Evolutionary conservation across 2,329 filamentous ascomycete genomes (phyloP), one percentile per base, ranked within the genome.

Genomic region (Ophiostoma piceae): DNA sequence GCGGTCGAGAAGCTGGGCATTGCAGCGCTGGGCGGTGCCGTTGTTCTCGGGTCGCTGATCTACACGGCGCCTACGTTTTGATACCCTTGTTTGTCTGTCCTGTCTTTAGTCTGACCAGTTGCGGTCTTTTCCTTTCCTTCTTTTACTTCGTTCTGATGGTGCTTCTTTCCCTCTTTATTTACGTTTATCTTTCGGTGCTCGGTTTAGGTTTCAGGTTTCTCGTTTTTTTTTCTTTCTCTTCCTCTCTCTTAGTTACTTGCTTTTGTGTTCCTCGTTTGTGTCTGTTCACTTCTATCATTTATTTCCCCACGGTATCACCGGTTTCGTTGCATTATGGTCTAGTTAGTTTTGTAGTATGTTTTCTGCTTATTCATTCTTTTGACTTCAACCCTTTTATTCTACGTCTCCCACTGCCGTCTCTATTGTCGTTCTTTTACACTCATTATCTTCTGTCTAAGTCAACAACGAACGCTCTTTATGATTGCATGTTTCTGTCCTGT

Each of bases 61-160:
- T 79, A 78, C 71, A 80, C 79, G 9, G 79, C 79, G 0, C 79
- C 79, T 0, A 75, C 76, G 3, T 77, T 80, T 57, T 74, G 51
- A 65, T 57, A 39, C 62, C 57, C 60, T 11, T 22, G 19, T 66
- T n/a, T 54, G 26, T 65, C 43, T 64, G 2, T 51, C 11, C 29
- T 35, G 3, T 51, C 35, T 11, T 9, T 47, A 51, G 8, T 54
- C 12, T 51, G 14, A 8, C 14, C 14, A 26, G 4, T 62, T 66
- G 14, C 9, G 32, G 9, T 3, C 37, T 62, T 37, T 43, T 39
- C 6, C 22, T 68, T 29, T 35, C 43, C 7, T 4, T 29, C 19
- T 12, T 12, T 41, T 29, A 29, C 26, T 29, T 29, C 26, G 26
- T 29, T 11, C 14, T 67, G 12, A 47, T 37, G 29, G 11, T 47